Evolutionary conservation across 1,139 yeast genomes (phyloP).

Genomic region (Meyerozyma athensensis): DNA sequence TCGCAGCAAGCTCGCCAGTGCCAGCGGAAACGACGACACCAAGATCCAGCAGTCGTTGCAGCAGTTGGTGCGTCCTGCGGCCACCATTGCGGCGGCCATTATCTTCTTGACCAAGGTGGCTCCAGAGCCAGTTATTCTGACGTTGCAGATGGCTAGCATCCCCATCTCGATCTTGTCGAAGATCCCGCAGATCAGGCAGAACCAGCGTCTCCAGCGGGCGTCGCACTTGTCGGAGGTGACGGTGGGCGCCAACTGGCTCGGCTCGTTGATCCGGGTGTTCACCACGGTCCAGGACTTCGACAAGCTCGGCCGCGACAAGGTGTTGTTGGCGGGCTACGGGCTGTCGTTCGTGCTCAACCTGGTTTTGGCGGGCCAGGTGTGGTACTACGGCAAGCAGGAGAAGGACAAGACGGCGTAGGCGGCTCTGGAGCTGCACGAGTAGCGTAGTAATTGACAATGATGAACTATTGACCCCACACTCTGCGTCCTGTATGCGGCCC

Average conservation of each 20-base stretch:
- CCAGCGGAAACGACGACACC: conserved; percentile 16
- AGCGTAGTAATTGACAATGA: too few species aligned
- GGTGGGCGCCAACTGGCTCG: conserved; percentile 51
- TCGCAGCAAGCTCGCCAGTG: conserved; percentile 15
- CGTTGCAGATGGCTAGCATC: conserved; percentile 46
- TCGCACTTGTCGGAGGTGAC: conserved; percentile 52
- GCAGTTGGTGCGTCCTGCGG: conserved; percentile 25
- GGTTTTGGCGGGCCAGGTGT: conserved; percentile 30
- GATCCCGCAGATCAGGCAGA: conserved; percentile 51
- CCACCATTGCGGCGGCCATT: conserved; percentile 22
- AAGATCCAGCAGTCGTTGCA: conserved; percentile 15
- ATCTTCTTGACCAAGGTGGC: conserved; percentile 30
- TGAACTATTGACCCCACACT: background rate
- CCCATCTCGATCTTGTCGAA: conserved; percentile 52
- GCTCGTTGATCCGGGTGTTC: conserved; percentile 53
- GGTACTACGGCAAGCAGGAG: conserved; percentile 17
- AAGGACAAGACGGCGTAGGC: conserved; percentile 6
- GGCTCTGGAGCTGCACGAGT: too few species aligned
- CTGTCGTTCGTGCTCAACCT: conserved; percentile 31
- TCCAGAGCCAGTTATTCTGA: conserved; percentile 26
- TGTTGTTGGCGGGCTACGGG: conserved; percentile 33
- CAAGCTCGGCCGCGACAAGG: conserved; percentile 17
- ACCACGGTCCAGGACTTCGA: conserved; percentile 40
- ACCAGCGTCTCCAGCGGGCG: conserved; percentile 45
- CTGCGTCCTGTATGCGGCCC: background rate